Evolutionary conservation across 352 stramenopile genomes (phyloP).

Genomic region (Globisporangium carolinianum): DNA sequence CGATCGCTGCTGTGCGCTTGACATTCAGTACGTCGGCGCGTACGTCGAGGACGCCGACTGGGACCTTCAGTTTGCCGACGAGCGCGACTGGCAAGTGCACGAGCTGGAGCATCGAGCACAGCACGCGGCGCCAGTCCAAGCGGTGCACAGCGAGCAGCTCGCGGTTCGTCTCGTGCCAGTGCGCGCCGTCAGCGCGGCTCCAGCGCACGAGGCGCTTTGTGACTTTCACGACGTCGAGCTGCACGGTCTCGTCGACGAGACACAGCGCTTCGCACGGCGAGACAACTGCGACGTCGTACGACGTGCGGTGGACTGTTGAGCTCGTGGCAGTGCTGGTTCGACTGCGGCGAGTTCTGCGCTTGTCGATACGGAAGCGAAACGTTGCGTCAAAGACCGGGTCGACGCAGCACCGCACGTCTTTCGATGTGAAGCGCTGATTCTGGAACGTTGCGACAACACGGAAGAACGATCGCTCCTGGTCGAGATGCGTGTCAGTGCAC

Average conservation of each 20-base stretch:
- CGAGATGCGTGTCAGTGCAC: slow-evolving; percentile 24
- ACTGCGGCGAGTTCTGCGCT: slow-evolving; percentile 14
- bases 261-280: slow-evolving; percentile 64
- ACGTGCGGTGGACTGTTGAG: slow-evolving; percentile 7
- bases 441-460: slow-evolving; percentile 49
- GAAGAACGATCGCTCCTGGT: slow-evolving; percentile 43
- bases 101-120: slow-evolving; percentile 64
- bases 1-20: slow-evolving; percentile 32
- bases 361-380: slow-evolving; percentile 52
- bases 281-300: slow-evolving; percentile 52
- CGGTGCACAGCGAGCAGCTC: slow-evolving; percentile 64
- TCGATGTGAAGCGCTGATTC: slow-evolving; percentile 35
- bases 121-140: slow-evolving; percentile 69
- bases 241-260: slow-evolving; percentile 50
- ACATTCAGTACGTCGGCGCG: slow-evolving; percentile 62
- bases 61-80: slow-evolving; percentile 60
- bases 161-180: slow-evolving; percentile 37
- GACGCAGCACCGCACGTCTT: slow-evolving; percentile 38
- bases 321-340: no score
- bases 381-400: slow-evolving; percentile 68
- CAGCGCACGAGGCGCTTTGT: slow-evolving; percentile 37
- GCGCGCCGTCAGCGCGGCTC: slow-evolving; percentile 8
- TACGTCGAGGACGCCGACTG: slow-evolving; percentile 58
- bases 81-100: slow-evolving; percentile 66
- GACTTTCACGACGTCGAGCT: slow-evolving; percentile 56